A percentile compares a stretch with the other conserved stretches of the same genome.
Evolutionary conservation across 2,329 filamentous ascomycete species (phyloP).

Genomic region (Penicillium sp.): DNA sequence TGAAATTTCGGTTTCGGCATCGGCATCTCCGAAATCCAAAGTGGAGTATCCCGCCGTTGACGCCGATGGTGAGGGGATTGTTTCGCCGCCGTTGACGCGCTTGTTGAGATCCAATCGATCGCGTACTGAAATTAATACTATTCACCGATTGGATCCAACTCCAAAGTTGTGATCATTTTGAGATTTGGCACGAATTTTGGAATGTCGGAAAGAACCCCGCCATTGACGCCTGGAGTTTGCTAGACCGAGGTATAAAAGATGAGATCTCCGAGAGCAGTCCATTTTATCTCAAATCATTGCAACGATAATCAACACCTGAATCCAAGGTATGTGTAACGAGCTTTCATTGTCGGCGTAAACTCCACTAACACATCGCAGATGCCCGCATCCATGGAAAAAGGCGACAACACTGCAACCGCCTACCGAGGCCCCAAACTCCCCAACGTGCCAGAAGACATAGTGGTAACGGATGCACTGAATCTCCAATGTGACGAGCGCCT

Average conservation of each 20-base stretch:
- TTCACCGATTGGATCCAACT: too few relatives aligned
- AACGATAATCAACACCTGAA: background rate
- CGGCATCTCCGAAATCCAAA: background rate
- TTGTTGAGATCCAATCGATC: background rate
- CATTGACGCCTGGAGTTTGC: constrained; percentile 1
- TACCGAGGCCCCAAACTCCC: constrained; percentile 29
- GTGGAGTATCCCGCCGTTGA: constrained; percentile 8
- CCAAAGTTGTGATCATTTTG: too few relatives aligned
- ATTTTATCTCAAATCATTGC: background rate
- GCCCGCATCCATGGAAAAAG: constrained; percentile 7
- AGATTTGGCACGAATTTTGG: background rate
- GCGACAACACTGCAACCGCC: constrained; percentile 14
- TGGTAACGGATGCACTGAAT: constrained; percentile 20
- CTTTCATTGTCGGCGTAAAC: background rate
- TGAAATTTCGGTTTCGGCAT: background rate
- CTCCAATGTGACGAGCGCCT: constrained; percentile 33
- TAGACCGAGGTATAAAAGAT: background rate
- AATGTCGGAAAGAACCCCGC: constrained; percentile 1
- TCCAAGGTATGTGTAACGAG: too few relatives aligned
- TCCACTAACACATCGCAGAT: background rate
- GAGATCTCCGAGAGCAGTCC: background rate
- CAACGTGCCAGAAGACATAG: constrained; percentile 17
- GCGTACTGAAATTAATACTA: too few relatives aligned
- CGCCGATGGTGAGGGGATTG: constrained; percentile 2
- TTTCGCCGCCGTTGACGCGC: background rate